Base-by-base conservation (phyloP, 1,284 basidiomycete species). In the Mrakiaceae sp. region DNA sequence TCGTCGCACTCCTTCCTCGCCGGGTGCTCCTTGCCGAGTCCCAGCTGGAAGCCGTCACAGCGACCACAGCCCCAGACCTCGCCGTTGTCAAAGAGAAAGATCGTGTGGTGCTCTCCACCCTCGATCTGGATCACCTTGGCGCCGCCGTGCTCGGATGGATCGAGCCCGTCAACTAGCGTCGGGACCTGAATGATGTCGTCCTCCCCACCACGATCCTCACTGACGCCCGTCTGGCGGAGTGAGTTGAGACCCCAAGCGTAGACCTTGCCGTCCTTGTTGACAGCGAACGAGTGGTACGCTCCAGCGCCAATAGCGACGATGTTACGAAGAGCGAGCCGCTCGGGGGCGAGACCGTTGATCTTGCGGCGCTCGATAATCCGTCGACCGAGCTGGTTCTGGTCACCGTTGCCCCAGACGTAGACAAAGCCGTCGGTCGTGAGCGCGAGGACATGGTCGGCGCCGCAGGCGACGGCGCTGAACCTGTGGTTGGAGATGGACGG, bases 171-270 rank as follows among this genome's bases (percentile, higher is more conserved):
- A 49, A 97, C 84, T 58, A 80, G 80, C 64, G 81, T 82, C 1
- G 94, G 93, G 1, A 82, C 78, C 58, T 83, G 81, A 55, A 96
- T 81, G 67, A 86, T 80, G 58, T 78, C 77, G 46, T 78, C 76
- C 42, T 75, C 73, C 27, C 79, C 80, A 4, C 76, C 74, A 42
- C 64, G 57, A 44, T 79, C 79, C 16, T 80, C 75, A 6, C 73
- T 73, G 7, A 84, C 79, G 48, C 87, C 87, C 0, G 82, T 82
- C 74, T 90, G 87, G 44, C 82, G 81, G 74, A 82, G 82, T 51
- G 81, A 86, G 76, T 97, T 96, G 67, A 94, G 79, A 40, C 93
- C 93, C 93, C 93, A 97, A 3, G 84, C 90, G 82, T 85, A 95
- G 3, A 93, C 87, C 59, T 82, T 82, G 50, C 91, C 93, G 39